Base-by-base conservation (phyloP, 2,329 filamentous ascomycete species). In the Purpureocillium lavendulum region DNA sequence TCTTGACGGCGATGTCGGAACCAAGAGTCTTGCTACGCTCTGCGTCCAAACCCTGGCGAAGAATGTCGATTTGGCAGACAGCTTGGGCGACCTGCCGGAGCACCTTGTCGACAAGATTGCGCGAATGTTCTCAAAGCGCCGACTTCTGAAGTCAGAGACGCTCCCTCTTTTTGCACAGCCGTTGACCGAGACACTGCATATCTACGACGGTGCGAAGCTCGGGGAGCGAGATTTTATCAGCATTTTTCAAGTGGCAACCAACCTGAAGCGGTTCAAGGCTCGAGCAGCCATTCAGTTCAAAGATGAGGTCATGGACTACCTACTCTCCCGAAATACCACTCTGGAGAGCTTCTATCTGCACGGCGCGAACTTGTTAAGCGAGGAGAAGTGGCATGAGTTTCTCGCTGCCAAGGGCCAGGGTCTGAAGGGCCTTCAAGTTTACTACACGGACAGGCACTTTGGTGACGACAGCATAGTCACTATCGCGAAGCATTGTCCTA, bases 261-360 rank as follows among this genome's bases (percentile, higher is more conserved):
- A 70, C 6, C 66, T 95, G 39, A 77, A 77, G 50, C 73, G 73
- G 33, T 70, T 96, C 41, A 84, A 87, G 47, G 66, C 94, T 10
- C 80, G 84, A 36, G 90, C 89, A 52, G 87, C 82, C n/a, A 85
- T 92, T 36, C 89, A 95, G 55, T 83, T 96, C 69, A 95, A 94
- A 60, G 84, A 96, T 52, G 70, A 71, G 30, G 84, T 88, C 32
- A 73, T 96, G 60, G 77, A 87, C 38, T 95, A 90, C 57, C 75
- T 96, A 53, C 68, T 86, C 15, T 79, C 80, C 40, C 84, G 86
- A 35, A 73, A 84, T 36, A 74, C 78, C 36, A 62, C 73, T 8
- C 67, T 96, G n/a, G 75, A 80, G 43, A 72, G 78, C 40, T 69
- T 97, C 33, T 84, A 87, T 46, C 71, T 97, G 1, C 82, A 92